Base-by-base conservation (phyloP, 176 grass and related monocot genomes). In the Carex parvula region DNA sequence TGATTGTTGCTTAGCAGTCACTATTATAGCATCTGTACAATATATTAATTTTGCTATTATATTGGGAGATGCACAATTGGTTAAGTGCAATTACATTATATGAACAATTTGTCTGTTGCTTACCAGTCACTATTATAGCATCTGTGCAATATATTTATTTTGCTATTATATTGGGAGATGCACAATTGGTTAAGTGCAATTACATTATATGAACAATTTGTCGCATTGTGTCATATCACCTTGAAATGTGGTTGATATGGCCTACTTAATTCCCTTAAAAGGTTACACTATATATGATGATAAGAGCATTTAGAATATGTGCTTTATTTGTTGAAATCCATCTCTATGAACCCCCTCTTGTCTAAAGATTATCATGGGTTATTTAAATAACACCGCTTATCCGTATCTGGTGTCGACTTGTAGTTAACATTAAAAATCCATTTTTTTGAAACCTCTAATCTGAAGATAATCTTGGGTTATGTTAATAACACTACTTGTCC, bases 291-390 rank as follows among this genome's bases (percentile, higher is more conserved):
- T 82, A 67, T 82, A 12, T 66, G 41, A 82, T 82, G 48, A 82
- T 50, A 64, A 64, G 80, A 77, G 80, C 80, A 83, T 83, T n/a
- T 41, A 83, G 80, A 83, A 83, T 82, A 64, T 48, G 26, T 65
- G 44, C 62, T 54, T 66, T 67, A 80, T 82, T 64, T 83, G 60
- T 67, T 83, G 41, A 65, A 83, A 64, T 53, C 42, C 59, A 44
- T 42, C 75, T 16, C 30, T 33, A 35, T 81, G 41, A 62, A 81
- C 59, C 6, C n/a, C n/a, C 39, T n/a, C 16, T 12, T 21, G n/a
- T 6, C 6, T 81, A 64, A 60, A 81, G 32, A 81, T 81, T 58
- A 81, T 60, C 30, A 39, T 35, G 26, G 22, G 56, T 79, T 79
- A 79, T 79, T 55, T 79, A 60, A 58, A 58, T 79, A 58, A 37